Conservation (phyloP, 306 rosid species). For the Trifolium repens region DNA sequence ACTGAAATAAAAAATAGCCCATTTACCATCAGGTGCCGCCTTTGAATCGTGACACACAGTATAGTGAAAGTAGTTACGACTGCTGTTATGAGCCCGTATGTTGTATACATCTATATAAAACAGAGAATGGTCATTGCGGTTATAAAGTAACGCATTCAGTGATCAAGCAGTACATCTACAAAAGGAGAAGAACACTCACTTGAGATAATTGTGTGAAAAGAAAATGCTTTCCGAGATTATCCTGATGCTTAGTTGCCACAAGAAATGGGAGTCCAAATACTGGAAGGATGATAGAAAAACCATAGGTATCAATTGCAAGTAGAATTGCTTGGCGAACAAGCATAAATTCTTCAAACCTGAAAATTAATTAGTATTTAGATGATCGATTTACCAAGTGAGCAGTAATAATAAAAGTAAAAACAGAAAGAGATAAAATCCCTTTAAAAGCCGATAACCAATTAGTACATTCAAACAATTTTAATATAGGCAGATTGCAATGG, state of each 20-base stretch:
- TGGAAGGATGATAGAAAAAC: conserved; percentile 92
- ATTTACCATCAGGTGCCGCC: conserved; percentile 96
- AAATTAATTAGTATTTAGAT: conserved; percentile 38
- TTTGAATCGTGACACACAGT: conserved; percentile 81
- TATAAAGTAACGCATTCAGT: conserved; percentile 35
- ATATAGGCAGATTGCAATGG: conserved; percentile 9
- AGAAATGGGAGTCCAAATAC: conserved; percentile 81
- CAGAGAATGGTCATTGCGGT: conserved; percentile 23
- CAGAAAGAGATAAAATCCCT: conserved; percentile 5
- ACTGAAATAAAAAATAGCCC: neutral
- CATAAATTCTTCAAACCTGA: conserved; percentile 91
- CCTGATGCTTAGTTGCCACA: conserved; percentile 51
- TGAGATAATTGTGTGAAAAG: conserved; percentile 64
- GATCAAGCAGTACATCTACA: conserved; percentile 28
- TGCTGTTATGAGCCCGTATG: conserved; percentile 73
- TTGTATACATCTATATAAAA: conserved; percentile 67
- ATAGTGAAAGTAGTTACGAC: conserved; percentile 68
- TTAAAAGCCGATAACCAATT: conserved; percentile 32
- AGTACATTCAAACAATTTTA: conserved; percentile 17
- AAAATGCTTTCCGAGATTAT: conserved; percentile 47
- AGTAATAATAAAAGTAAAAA: conserved; percentile 13
- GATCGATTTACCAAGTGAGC: conserved; percentile 21
- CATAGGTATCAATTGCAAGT: conserved; percentile 83
- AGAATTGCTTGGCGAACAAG: conserved; percentile 89
- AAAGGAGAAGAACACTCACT: conserved; percentile 57